Conservation (phyloP, 352 stramenopile genomes). For the Hyaloperonospora arabidopsidis region DNA sequence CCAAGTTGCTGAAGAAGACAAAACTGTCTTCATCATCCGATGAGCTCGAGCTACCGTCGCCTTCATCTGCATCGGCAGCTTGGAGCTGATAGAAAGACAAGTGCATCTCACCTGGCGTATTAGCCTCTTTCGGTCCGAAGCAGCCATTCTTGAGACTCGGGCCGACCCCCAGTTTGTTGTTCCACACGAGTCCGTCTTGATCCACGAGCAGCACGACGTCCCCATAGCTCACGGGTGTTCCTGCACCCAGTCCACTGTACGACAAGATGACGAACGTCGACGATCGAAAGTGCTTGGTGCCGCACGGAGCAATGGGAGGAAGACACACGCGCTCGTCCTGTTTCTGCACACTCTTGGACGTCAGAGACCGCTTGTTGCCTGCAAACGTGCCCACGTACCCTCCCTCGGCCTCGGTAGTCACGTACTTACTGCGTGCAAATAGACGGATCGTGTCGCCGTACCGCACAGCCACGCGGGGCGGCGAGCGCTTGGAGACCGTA, state of each 20-base stretch:
- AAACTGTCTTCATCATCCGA: conserved; percentile 60
- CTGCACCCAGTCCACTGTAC: conserved; percentile 41
- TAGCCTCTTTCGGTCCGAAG: conserved; percentile 63
- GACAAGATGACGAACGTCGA: conserved; percentile 68
- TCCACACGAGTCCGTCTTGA: conserved; percentile 57
- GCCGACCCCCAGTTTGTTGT: conserved; percentile 79
- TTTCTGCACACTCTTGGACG: conserved; percentile 54
- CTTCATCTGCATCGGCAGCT: conserved; percentile 23
- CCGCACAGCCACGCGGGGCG: conserved; percentile 55
- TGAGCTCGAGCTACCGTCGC: conserved; percentile 42
- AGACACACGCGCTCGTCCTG: conserved; percentile 61
- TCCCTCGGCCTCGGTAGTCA: conserved; percentile 13
- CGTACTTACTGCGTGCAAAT: conserved; percentile 59
- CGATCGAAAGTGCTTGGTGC: conserved; percentile 33
- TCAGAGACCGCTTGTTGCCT: conserved; percentile 46
- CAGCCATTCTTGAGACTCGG: conserved; percentile 74
- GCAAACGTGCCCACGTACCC: conserved; percentile 73
- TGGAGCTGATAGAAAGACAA: conserved; percentile 65
- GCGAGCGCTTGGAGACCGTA: conserved; percentile 36
- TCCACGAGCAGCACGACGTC: conserved; percentile 80
- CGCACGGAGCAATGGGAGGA: conserved; percentile 37
- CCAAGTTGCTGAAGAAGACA: conserved; percentile 55
- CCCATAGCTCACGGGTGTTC: conserved; percentile 68
- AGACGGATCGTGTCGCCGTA: conserved; percentile 67
- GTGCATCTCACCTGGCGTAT: conserved; percentile 73